A percentile compares a stretch with the other conserved stretches of the same genome.
These are phyloP conservation scores for Colletotrichum scovillei DNA, from an alignment of 2,329 filamentous ascomycete genomes.

Conservation along the genomic window DNA sequence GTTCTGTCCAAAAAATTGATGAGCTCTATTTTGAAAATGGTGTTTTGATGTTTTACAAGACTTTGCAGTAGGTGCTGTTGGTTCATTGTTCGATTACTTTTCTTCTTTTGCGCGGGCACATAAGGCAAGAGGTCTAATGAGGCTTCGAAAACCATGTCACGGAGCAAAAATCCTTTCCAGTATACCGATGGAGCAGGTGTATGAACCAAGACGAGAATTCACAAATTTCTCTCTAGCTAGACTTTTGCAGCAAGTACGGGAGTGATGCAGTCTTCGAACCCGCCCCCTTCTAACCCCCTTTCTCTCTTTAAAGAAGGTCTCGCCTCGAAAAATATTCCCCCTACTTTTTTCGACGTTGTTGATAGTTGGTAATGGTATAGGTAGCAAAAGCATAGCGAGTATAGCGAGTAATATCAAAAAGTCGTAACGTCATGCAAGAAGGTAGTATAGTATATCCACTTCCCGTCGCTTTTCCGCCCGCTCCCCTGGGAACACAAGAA, in stretches of 20 bases:
- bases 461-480: neutral
- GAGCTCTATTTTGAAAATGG: too few relatives aligned
- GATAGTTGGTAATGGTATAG: neutral
- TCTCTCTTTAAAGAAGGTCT: too few relatives aligned
- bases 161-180: too few relatives aligned
- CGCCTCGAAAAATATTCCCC: neutral
- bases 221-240: neutral
- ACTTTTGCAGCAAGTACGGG: neutral
- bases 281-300: neutral
- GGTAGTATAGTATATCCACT: neutral
- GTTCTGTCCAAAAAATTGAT: too few relatives aligned
- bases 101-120: too few relatives aligned
- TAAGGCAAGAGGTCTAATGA: too few relatives aligned
- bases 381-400: neutral
- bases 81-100: too few relatives aligned
- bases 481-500: neutral
- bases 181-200: too few relatives aligned
- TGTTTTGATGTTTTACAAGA: too few relatives aligned
- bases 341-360: neutral
- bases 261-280: neutral
- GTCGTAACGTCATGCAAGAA: constrained; percentile 25
- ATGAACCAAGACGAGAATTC: neutral
- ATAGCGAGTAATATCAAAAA: neutral
- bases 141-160: too few relatives aligned
- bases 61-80: too few relatives aligned